Base-by-base conservation (phyloP, 2,329 filamentous ascomycete genomes). In the Botrytis deweyae region DNA sequence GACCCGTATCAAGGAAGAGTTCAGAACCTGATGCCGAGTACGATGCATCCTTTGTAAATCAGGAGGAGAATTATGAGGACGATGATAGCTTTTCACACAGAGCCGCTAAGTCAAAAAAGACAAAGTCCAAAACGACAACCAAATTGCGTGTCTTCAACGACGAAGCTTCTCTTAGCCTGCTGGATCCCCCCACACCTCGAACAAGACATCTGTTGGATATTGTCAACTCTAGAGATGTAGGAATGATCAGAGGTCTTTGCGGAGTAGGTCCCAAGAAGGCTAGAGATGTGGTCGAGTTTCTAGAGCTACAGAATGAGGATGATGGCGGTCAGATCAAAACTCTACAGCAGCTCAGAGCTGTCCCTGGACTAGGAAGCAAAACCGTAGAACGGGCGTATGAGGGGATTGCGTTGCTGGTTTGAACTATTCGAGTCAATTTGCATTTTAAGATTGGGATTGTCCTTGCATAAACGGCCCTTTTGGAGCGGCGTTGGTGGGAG, bases 181-280 rank as follows among this genome's bases (percentile, higher is more conserved):
- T 82, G n/a, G 82, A 82, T 44, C 78, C 76, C 3, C 77, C 73
- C 10, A 79, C 76, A 5, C 79, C 79, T 1, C 86, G 89, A 5
- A 91, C 90, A 10, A 86, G 86, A 75, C 87, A 88, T 74, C 83
- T 94, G 3, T 85, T 94, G 3, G 85, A 88, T 65, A 91, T 94
- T 78, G 88, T 94, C 82, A 94, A 94, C 84, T 93, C 91, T 33
- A 87, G 90, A 67, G 90, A 94, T 75, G 82, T 91, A 29, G 84
- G 84, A 22, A 85, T 88, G 79, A 94, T 94, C 81, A 88, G 87
- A 78, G 83, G 88, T 4, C 85, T 94, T 1, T 89, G 89, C 58
- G 92, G 92, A 2, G 90, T 94, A 18, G 92, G 92, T 0, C 86
- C 89, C 1, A 94, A 93, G 84, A 92, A 91, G 81, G 92, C 92